Base-by-base conservation (phyloP, 2,329 filamentous ascomycete species). In the Fusarium guadeloupense region DNA sequence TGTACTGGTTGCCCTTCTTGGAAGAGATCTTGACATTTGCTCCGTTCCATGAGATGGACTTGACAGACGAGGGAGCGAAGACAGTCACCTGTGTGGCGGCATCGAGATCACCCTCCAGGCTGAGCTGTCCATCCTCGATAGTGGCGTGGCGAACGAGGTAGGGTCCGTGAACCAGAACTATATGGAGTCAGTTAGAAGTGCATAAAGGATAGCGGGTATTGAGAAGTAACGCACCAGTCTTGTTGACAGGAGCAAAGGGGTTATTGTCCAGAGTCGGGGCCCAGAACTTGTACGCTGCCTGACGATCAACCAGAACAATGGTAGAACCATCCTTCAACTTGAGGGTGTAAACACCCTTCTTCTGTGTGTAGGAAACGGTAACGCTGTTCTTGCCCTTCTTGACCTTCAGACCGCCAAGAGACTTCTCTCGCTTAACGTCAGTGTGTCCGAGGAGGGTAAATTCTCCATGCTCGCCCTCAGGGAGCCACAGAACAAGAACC, bases 281-380 rank as follows among this genome's bases (percentile, higher is more conserved):
- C 79, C 83, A 87, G 68, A 87, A 85, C 0, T 77, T 72, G 66
- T 86, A 87, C 1, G 85, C 85, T 0, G 81, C 73, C 2, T 77
- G 72, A 10, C 84, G 76, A 59, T 87, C 84, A 13, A 86, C 73
- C 2, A 88, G 70, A 14, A 86, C 76, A 9, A 85, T 76, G 2
- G 78, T 73, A 1, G 82, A 73, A 0, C 80, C 80, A 47, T 83
- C 80, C 4, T 76, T 74, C 9, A 83, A 70, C 6, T 79, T 73
- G 0, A 87, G 44, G 1, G 82, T 69, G 14, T 78, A 82, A 46
- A 79, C 76, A 0, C 84, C 84, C 16, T 76, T 70, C 1, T 71
- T 72, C 49, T 86, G 83, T 1, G 76, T 80, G 49, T 84, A 85
- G 0, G 77, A 76, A 1, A 81, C 74, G 1, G 77, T 77, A 12